Percentiles rank a stretch among this genome's conserved stretches.
Conservation (phyloP, 352 stramenopile species). For the Detonula confervacea region DNA sequence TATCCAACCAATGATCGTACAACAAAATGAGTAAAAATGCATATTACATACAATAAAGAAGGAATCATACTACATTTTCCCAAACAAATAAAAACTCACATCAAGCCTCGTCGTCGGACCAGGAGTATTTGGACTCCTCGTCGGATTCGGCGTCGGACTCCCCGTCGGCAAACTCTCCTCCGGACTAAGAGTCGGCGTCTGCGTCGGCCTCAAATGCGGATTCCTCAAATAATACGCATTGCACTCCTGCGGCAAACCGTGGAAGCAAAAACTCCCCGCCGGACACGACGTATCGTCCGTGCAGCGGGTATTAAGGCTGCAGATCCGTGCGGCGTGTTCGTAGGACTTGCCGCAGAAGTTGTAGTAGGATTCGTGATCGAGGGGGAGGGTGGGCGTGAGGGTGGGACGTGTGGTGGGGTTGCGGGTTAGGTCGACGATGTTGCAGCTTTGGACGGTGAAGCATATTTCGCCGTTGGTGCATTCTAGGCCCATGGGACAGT, state of each 20-base stretch:
- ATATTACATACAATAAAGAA: no score
- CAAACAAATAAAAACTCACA: conserved; percentile 4
- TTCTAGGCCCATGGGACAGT: background rate
- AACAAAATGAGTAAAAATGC: background rate
- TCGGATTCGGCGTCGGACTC: no score
- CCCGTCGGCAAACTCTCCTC: no score
- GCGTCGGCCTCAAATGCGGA: background rate
- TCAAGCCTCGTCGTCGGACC: background rate
- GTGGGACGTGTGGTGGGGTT: background rate
- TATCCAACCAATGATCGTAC: background rate
- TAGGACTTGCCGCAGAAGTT: conserved; percentile 7
- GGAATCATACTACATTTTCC: no score
- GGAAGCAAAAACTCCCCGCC: background rate
- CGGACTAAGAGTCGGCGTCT: no score
- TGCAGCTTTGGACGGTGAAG: background rate
- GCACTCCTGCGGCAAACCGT: background rate
- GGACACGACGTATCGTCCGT: conserved; percentile 1
- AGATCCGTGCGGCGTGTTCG: background rate
- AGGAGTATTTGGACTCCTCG: no score
- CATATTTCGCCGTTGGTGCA: background rate
- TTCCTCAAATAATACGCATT: conserved; percentile 8
- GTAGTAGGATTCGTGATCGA: conserved; percentile 1
- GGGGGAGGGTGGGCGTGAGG: conserved; percentile 1
- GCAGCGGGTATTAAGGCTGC: conserved; percentile 29
- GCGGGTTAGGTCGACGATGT: background rate